Evolutionary conservation across 176 grass and related monocot species (phyloP).

Genomic region (Cymbopogon citratus): DNA sequence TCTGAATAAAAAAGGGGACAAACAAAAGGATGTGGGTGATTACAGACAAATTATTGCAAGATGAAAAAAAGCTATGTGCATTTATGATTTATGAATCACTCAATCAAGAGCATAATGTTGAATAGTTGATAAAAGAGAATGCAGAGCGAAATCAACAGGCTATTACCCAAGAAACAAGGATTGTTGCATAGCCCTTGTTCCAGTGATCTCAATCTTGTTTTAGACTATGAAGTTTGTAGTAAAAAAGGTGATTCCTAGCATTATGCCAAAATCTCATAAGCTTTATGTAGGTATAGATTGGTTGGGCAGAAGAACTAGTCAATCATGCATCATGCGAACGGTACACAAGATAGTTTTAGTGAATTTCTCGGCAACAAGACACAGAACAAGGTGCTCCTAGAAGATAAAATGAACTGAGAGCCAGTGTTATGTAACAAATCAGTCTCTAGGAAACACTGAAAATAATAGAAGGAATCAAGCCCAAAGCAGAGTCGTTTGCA

Average conservation of each 20-base stretch:
- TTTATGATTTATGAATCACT: background rate
- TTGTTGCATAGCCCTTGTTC: background rate
- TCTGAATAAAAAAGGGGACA: background rate
- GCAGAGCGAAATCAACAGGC: background rate
- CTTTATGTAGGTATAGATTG: background rate
- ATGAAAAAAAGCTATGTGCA: background rate
- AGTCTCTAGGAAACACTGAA: background rate
- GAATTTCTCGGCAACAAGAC: background rate
- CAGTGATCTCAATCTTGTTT: background rate
- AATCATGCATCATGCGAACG: background rate
- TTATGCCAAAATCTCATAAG: background rate
- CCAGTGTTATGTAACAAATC: conserved; percentile 2
- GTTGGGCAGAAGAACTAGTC: background rate
- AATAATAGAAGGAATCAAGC: background rate
- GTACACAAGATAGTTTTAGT: background rate
- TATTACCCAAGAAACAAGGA: background rate
- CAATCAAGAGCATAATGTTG: background rate
- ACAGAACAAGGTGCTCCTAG: background rate
- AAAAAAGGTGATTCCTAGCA: background rate
- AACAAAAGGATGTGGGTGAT: conserved; percentile 1
- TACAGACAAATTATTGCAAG: background rate
- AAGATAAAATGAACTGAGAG: background rate
- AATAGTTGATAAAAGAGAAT: background rate
- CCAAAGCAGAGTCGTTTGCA: background rate
- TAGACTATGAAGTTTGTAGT: background rate